Base-by-base conservation (phyloP, 305 asterid species). In the Euphrasia arctica region DNA sequence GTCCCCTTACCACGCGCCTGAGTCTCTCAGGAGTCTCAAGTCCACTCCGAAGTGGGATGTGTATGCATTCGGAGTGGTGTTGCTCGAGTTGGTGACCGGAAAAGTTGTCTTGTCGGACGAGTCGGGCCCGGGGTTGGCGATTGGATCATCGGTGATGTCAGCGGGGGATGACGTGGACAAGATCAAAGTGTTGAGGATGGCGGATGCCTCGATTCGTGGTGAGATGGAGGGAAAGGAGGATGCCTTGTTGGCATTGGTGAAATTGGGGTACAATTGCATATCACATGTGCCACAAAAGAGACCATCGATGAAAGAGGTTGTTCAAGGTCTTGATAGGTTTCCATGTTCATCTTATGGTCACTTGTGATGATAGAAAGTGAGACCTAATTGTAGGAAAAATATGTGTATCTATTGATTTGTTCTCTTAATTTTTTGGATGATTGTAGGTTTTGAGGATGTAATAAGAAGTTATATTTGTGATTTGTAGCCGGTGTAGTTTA, bases 1-100 rank as follows among this genome's bases (percentile, higher is more conserved):
- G 7, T 88, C 96, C 10, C 94, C 91, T 9, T 91, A 91, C 70
- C 88, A 83, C 4, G 90, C 98, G 0, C 98, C 96, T 0, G 98
- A 91, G 70, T 89, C 96, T 1, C 78, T 86, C 0, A 78, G 95
- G 14, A 91, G 84, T 72, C 78, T 86, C 51, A 91, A 82, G 77
- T 91, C 98, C 67, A 79, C 79, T 62, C 87, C 96, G 0, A 91
- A 91, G 54, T 91, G 98, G 95, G 98, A 91, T 1, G 94, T 91
- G n/a, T 89, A 79, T 60, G 72, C 98, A 0, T 91, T 81, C 42
- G 98, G 98, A 0, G 91, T 89, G 0, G 81, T 86, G 49, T 72
- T 91, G 76, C 85, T 91, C 6, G 98, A 91, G 32, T 41, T 91
- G 67, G 39, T 91, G 64, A 86, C 92, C 0, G 98, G 96, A 0